phyloP scores from a whole-genome alignment of 306 rosid species.

The Prunus campanulata region DNA sequence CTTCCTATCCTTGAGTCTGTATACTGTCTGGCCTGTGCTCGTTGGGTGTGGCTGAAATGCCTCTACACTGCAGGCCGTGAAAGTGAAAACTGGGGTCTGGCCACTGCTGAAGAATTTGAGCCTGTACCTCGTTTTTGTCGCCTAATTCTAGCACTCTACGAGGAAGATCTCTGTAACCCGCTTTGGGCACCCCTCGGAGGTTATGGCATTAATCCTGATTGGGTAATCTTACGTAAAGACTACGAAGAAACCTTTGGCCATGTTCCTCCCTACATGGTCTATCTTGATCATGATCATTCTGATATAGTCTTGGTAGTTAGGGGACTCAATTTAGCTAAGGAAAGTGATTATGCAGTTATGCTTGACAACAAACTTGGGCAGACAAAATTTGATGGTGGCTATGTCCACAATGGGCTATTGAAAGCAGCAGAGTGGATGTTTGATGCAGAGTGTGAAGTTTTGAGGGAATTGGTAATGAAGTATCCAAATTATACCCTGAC shows the following conservation, averaged over 20 bases:
- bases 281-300: slow-evolving; percentile 79
- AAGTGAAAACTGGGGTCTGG: slow-evolving; percentile 89
- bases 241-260: slow-evolving; percentile 55
- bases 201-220: slow-evolving; percentile 78
- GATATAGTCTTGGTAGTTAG: slow-evolving; percentile 73
- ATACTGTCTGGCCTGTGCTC: slow-evolving; percentile 81
- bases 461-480: slow-evolving; percentile 54
- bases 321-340: slow-evolving; percentile 85
- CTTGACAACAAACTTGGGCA: slow-evolving; percentile 93
- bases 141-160: slow-evolving; percentile 65
- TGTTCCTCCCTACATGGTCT: slow-evolving; percentile 82
- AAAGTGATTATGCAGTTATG: slow-evolving; percentile 77
- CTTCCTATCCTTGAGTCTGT: slow-evolving; percentile 88
- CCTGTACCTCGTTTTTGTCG: slow-evolving; percentile 84
- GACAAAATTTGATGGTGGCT: slow-evolving; percentile 78
- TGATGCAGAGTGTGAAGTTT: slow-evolving; percentile 60
- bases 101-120: slow-evolving; percentile 83
- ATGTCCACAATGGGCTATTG: slow-evolving; percentile 88
- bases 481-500: slow-evolving; percentile 65
- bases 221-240: slow-evolving; percentile 64
- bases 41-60: slow-evolving; percentile 91
- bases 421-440: slow-evolving; percentile 80
- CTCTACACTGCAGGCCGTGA: slow-evolving; percentile 85
- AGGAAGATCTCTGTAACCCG: slow-evolving; percentile 73
- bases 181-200: slow-evolving; percentile 92